phyloP scores from a whole-genome alignment of 2,329 filamentous ascomycete genomes.

The Lachnellula subtilissima region DNA sequence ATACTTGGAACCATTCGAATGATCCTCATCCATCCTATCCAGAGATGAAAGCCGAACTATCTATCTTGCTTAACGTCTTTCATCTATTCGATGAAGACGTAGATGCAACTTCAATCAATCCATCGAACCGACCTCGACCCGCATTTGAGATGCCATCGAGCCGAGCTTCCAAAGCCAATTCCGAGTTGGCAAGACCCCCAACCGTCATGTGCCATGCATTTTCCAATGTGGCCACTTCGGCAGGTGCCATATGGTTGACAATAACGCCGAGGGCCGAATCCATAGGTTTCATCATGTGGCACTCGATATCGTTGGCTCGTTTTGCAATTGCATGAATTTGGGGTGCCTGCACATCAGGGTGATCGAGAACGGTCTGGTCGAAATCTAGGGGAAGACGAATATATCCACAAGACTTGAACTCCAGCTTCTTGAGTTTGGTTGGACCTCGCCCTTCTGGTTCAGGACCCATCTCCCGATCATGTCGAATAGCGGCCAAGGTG shows the following conservation, averaged over 20 bases:
- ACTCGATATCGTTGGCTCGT: constrained; percentile 23
- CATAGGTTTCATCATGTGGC: constrained; percentile 28
- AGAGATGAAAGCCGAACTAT: not conserved
- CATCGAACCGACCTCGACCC: constrained; percentile 27
- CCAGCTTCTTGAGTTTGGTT: constrained; percentile 20
- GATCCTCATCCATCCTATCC: too few species aligned
- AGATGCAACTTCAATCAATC: constrained; percentile 20
- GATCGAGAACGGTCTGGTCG: constrained; percentile 23
- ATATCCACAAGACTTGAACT: constrained; percentile 31
- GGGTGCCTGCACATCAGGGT: constrained; percentile 3
- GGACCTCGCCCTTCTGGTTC: constrained; percentile 19
- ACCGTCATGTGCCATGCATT: constrained; percentile 26
- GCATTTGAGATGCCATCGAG: constrained; percentile 23
- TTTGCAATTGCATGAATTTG: constrained; percentile 17
- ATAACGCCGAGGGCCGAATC: constrained; percentile 24
- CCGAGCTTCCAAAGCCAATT: constrained; percentile 15
- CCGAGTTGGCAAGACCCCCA: constrained; percentile 11
- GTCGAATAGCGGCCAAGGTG: constrained; percentile 38
- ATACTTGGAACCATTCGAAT: too few species aligned
- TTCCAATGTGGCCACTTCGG: constrained; percentile 21
- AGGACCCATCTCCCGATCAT: constrained; percentile 31
- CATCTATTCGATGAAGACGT: not conserved
- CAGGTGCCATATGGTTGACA: constrained; percentile 22
- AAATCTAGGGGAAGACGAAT: constrained; percentile 28
- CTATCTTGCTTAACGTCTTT: not conserved